A percentile compares a stretch with the other conserved stretches of the same genome.
Evolutionary conservation across 1,284 basidiomycete species (phyloP).

Genomic region (Leccinum pallidistipes): DNA sequence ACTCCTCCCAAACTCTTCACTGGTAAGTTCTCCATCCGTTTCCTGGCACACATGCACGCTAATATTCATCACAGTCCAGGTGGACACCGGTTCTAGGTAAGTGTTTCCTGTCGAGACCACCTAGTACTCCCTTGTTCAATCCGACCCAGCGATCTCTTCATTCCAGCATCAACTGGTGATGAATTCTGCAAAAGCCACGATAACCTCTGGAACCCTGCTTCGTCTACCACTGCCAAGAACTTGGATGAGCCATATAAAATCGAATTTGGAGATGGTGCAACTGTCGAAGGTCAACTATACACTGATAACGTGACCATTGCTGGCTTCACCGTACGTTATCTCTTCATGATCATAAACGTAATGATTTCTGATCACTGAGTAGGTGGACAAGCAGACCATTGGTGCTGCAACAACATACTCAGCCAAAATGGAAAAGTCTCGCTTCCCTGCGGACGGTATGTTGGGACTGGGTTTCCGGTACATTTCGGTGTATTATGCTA

Average conservation of each 20-base stretch:
- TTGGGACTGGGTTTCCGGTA: background rate
- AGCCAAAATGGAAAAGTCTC: too few relatives aligned
- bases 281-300: background rate
- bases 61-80: background rate
- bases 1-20: too few relatives aligned
- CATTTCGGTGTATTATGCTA: background rate
- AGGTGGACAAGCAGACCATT: too few relatives aligned
- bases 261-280: background rate
- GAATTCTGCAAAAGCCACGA: too few relatives aligned
- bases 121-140: background rate
- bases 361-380: background rate
- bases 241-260: background rate
- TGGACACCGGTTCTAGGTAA: background rate
- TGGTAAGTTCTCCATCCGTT: background rate
- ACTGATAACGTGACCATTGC: background rate
- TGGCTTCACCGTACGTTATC: background rate
- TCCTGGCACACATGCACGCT: background rate
- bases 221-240: too few relatives aligned
- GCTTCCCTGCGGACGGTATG: background rate
- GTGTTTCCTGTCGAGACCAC: background rate
- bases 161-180: background rate
- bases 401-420: too few relatives aligned
- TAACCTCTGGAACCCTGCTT: too few relatives aligned
- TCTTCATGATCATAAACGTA: background rate
- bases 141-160: background rate